Percentiles rank a stretch among this genome's conserved stretches.
Evolutionary conservation across 805 yeast species (phyloP).

Genomic region (Candida khao-thaluensis): DNA sequence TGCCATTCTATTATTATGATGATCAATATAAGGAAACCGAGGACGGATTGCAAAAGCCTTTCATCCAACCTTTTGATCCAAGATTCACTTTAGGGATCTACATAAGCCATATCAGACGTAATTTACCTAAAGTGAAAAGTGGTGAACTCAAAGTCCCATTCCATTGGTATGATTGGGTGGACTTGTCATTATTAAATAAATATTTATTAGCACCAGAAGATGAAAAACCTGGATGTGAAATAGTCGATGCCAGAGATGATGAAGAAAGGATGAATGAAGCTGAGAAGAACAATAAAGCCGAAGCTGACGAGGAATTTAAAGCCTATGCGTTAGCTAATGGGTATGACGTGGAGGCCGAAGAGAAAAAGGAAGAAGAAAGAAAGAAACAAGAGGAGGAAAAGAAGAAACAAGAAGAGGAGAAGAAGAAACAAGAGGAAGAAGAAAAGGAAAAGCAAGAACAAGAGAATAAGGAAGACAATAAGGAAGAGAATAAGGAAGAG

Average conservation of each 20-base stretch:
- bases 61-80: conserved; percentile 31
- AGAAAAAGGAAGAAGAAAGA: conserved; percentile 8
- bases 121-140: conserved; percentile 2
- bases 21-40: neutral
- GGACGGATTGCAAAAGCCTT: conserved; percentile 17
- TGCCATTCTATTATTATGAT: conserved; percentile 13
- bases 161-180: conserved; percentile 59
- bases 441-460: conserved; percentile 9
- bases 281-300: conserved; percentile 12
- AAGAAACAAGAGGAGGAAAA: conserved; percentile 11
- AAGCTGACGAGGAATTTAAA: conserved; percentile 12
- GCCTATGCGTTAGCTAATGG: conserved; percentile 8
- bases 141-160: conserved; percentile 31
- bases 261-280: conserved; percentile 16
- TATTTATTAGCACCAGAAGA: conserved; percentile 24
- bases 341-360: conserved; percentile 6
- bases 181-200: conserved; percentile 41
- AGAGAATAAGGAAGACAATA: conserved; percentile 12
- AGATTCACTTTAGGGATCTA: conserved; percentile 29
- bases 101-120: conserved; percentile 16
- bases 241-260: conserved; percentile 38
- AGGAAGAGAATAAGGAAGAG: conserved; percentile 17
- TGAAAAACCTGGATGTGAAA: conserved; percentile 39
- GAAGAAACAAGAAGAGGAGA: conserved; percentile 11
- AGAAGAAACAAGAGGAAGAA: conserved; percentile 11